Base-by-base conservation (phyloP, 805 yeast species). In the Wickerhamiella qilinensis region DNA sequence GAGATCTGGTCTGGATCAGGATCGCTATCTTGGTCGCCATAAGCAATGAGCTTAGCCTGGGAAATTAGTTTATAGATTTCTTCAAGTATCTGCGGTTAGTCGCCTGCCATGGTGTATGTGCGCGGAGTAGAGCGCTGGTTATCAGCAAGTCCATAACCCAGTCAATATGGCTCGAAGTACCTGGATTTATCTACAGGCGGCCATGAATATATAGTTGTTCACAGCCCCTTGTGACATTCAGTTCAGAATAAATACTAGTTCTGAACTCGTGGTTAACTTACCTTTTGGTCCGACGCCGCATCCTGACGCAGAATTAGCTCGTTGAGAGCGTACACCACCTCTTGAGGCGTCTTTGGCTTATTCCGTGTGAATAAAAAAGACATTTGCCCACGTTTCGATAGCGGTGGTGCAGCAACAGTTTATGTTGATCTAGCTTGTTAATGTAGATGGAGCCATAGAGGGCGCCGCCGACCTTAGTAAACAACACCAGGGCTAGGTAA, bases 341-440 rank as follows among this genome's bases (percentile, higher is more conserved):
- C 98, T 16, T 71, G 71, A 2, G 95, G 93, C 1, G 94, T 76
- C 57, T 84, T 85, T 8, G 93, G 94, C 53, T 77, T 82, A 36
- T 54, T 57, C 52, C 94, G 69, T 47, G 84, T 81, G 68, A 91
- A 88, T 49, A 91, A 64, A 52, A 88, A 88, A 11, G 95, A 80
- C 95, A 86, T 84, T 38, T 12, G 14, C 36, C n/a, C 14, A 17
- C 15, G 20, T 24, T 9, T 14, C 28, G 14, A 9, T 14, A 24
- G 14, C 14, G 28, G 12, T 14, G 9, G 14, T 24, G 28, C 28
- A n/a, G n/a, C n/a, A n/a, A n/a, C n/a, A n/a, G n/a, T n/a, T n/a
- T n/a, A n/a, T n/a, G n/a, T n/a, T n/a, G n/a, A n/a, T n/a, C n/a
- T n/a, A n/a, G n/a, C n/a, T n/a, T n/a, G n/a, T n/a, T n/a, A n/a